Percentiles rank a stretch among this genome's conserved stretches.
Evolutionary conservation across 352 stramenopile genomes (phyloP).

Genomic region (Plasmopara viticola): DNA sequence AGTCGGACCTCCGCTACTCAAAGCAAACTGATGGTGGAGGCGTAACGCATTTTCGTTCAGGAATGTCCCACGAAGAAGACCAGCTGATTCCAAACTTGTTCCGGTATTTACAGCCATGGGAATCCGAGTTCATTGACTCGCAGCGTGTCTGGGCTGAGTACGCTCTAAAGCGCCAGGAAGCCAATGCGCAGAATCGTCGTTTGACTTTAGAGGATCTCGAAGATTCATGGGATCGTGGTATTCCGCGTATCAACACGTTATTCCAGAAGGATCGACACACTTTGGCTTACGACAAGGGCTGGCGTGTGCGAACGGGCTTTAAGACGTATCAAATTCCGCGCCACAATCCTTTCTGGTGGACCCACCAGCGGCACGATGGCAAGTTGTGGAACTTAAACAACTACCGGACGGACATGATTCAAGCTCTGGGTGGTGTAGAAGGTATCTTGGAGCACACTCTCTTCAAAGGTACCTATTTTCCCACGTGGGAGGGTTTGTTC

Average conservation of each 20-base stretch:
- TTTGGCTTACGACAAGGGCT: conserved; percentile 99
- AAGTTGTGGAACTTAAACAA: conserved; percentile 99
- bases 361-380: conserved; percentile 96
- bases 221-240: conserved; percentile 99
- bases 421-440: conserved; percentile 98
- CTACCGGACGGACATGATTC: conserved; percentile 99
- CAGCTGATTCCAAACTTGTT: conserved; percentile 99
- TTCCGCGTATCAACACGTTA: conserved; percentile 95
- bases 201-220: conserved; percentile 99
- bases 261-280: conserved; percentile 99
- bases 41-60: conserved; percentile 99
- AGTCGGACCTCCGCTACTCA: conserved; percentile 98
- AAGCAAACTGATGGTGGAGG: conserved; percentile 97
- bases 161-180: conserved; percentile 98
- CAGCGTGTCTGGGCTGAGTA: conserved; percentile 99
- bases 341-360: conserved; percentile 99
- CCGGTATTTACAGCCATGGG: conserved; percentile 97
- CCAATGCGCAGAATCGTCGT: conserved; percentile 97
- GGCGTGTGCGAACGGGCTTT: conserved; percentile 97
- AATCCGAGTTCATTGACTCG: conserved; percentile 99
- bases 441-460: conserved; percentile 99
- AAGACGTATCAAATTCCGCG: conserved; percentile 98
- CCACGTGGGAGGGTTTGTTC: conserved; percentile 99
- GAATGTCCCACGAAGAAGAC: conserved; percentile 97
- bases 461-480: conserved; percentile 99